Conservation (phyloP, 495 filamentous ascomycete genomes). For the Xanthoparmelia taractica region DNA sequence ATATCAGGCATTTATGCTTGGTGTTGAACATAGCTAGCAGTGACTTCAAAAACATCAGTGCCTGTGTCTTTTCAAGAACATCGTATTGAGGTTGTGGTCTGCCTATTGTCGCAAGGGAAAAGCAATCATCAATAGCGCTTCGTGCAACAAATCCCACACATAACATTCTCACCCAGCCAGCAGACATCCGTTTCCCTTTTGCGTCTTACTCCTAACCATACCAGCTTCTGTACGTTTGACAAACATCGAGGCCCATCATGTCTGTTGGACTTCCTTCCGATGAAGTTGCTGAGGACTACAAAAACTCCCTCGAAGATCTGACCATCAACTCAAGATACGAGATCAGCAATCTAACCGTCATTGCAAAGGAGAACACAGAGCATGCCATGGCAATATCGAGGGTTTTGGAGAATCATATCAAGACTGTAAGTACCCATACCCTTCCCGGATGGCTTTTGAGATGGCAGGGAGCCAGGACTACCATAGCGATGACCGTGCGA, state of each 20-base stretch:
- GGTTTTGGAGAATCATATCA: slow-evolving; percentile 84
- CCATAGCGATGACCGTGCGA: background rate
- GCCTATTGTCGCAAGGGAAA: slow-evolving; percentile 19
- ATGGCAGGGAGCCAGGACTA: background rate
- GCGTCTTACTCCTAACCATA: slow-evolving; percentile 20
- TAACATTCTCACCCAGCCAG: slow-evolving; percentile 14
- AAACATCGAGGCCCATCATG: slow-evolving; percentile 48
- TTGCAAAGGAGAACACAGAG: slow-evolving; percentile 92
- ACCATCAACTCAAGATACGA: slow-evolving; percentile 81
- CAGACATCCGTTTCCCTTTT: slow-evolving; percentile 19
- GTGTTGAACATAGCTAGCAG: slow-evolving; percentile 27
- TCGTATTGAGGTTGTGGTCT: slow-evolving; percentile 18
- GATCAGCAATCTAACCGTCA: slow-evolving; percentile 91
- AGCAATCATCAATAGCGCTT: slow-evolving; percentile 16
- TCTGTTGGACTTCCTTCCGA: slow-evolving; percentile 63
- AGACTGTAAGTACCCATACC: slow-evolving; percentile 58
- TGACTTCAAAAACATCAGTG: slow-evolving; percentile 27
- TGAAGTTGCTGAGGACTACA: slow-evolving; percentile 92
- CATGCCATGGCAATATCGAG: slow-evolving; percentile 87
- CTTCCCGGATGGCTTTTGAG: background rate
- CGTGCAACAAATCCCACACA: slow-evolving; percentile 13
- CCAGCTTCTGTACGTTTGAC: slow-evolving; percentile 13
- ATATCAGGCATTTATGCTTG: slow-evolving; percentile 17
- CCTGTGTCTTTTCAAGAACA: slow-evolving; percentile 22
- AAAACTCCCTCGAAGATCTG: slow-evolving; percentile 83